Percentiles rank a stretch among this genome's conserved stretches.
phyloP scores from a whole-genome alignment of 805 yeast genomes.

The Teunomyces cretensis region DNA sequence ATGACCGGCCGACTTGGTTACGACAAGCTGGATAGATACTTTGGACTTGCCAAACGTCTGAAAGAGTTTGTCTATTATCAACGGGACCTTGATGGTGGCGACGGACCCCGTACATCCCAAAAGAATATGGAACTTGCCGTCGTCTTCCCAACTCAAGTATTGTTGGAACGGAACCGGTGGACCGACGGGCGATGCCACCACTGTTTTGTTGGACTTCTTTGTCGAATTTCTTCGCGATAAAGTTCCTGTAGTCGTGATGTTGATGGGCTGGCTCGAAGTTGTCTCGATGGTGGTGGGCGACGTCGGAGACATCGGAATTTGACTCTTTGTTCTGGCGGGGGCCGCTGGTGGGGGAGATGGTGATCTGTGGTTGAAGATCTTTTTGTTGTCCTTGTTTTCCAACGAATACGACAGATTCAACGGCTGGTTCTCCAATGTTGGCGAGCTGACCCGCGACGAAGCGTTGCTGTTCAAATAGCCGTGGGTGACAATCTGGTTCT shows the following conservation, averaged over 20 bases:
- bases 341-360: constrained; percentile 9
- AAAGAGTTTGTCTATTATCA: constrained; percentile 81
- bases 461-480: constrained; percentile 10
- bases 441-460: constrained; percentile 19
- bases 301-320: constrained; percentile 3
- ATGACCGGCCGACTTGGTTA: constrained; percentile 82
- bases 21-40: constrained; percentile 80
- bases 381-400: constrained; percentile 3
- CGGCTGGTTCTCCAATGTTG: constrained; percentile 14
- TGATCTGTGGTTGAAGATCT: neutral
- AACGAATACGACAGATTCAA: constrained; percentile 8
- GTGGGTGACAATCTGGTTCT: constrained; percentile 2
- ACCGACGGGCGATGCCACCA: constrained; percentile 56
- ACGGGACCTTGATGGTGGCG: constrained; percentile 91
- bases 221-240: constrained; percentile 22
- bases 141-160: constrained; percentile 70
- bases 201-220: constrained; percentile 45
- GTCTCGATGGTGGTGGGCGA: constrained; percentile 1
- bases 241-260: constrained; percentile 10
- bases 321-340: neutral
- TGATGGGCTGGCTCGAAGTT: constrained; percentile 19
- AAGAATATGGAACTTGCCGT: constrained; percentile 81
- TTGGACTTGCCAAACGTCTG: constrained; percentile 69
- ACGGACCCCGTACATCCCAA: constrained; percentile 96
- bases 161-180: constrained; percentile 76